A percentile compares a stretch with the other conserved stretches of the same genome.
Evolutionary conservation across 306 rosid species (phyloP).

Genomic region (Vigna nakashimae): DNA sequence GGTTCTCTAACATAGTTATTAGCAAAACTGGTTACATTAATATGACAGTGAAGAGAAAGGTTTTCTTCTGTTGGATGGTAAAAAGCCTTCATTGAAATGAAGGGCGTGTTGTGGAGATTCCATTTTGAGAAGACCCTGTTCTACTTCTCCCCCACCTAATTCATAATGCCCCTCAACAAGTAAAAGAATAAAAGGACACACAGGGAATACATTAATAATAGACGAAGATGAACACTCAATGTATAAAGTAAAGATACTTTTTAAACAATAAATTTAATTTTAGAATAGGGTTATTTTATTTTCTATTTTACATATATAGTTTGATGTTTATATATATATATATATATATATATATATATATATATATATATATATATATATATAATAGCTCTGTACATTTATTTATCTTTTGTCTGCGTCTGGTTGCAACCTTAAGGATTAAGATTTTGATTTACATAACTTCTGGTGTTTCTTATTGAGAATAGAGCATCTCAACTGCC

Average conservation of each 20-base stretch:
- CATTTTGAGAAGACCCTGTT: conserved; percentile 11
- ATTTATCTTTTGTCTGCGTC: neutral
- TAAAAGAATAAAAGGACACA: neutral
- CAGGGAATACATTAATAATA: conserved; percentile 8
- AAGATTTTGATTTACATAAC: conserved; percentile 25
- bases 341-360: too few species aligned
- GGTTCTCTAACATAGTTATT: too few species aligned
- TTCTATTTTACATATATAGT: neutral
- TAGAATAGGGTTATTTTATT: neutral
- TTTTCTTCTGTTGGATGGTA: conserved; percentile 25
- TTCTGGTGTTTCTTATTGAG: conserved; percentile 1
- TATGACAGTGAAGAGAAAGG: neutral
- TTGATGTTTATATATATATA: neutral
- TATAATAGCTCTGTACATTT: too few species aligned
- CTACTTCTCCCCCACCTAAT: neutral
- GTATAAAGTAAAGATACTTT: neutral
- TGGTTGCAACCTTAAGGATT: conserved; percentile 10
- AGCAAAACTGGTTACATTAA: neutral
- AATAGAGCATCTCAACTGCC: conserved; percentile 22
- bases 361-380: too few species aligned
- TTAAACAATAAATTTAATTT: neutral
- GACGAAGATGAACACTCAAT: neutral
- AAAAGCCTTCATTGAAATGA: conserved; percentile 19
- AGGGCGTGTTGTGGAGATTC: neutral
- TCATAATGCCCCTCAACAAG: neutral